Conservation (phyloP, 805 yeast genomes). For the Sungouiella thailandica region DNA sequence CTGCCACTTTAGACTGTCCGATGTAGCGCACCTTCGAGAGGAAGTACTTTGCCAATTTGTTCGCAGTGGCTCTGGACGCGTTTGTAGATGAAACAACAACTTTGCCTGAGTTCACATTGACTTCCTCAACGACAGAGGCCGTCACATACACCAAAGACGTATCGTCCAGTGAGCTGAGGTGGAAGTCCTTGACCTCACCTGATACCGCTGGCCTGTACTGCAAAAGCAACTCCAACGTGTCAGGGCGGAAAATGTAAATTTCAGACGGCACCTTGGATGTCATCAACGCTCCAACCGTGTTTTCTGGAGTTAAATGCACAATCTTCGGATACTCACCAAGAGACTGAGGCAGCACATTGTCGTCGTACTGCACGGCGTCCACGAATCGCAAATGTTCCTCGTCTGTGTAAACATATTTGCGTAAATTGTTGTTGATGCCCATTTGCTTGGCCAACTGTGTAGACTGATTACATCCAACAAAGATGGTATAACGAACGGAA, state of each 20-base stretch:
- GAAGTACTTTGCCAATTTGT: conserved; percentile 19
- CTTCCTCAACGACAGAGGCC: conserved; percentile 43
- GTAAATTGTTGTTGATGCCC: conserved; percentile 64
- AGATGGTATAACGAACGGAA: conserved; percentile 39
- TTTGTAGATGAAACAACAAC: conserved; percentile 22
- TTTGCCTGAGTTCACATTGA: conserved; percentile 46
- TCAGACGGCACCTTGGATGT: conserved; percentile 63
- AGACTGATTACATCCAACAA: conserved; percentile 75
- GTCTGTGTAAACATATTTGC: conserved; percentile 54
- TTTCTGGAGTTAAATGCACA: conserved; percentile 53
- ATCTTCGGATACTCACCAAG: conserved; percentile 59
- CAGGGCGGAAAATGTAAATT: conserved; percentile 56
- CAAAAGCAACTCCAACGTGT: conserved; percentile 47
- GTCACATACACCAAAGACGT: conserved; percentile 62
- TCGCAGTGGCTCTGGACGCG: conserved; percentile 13
- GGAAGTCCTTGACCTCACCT: conserved; percentile 55
- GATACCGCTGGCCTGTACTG: conserved; percentile 51
- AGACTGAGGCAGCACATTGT: conserved; percentile 28
- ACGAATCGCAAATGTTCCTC: conserved; percentile 59
- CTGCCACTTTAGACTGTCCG: conserved; percentile 25
- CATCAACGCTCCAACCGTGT: conserved; percentile 61
- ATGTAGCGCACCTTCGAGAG: conserved; percentile 43
- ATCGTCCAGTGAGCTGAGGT: conserved; percentile 52
- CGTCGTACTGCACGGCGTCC: conserved; percentile 56
- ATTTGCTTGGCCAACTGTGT: conserved; percentile 48